Evolutionary conservation across 768 basidiomycete genomes (phyloP), one percentile per base, ranked within the genome.

Genomic region (Lactifluus hygrophoroides): DNA sequence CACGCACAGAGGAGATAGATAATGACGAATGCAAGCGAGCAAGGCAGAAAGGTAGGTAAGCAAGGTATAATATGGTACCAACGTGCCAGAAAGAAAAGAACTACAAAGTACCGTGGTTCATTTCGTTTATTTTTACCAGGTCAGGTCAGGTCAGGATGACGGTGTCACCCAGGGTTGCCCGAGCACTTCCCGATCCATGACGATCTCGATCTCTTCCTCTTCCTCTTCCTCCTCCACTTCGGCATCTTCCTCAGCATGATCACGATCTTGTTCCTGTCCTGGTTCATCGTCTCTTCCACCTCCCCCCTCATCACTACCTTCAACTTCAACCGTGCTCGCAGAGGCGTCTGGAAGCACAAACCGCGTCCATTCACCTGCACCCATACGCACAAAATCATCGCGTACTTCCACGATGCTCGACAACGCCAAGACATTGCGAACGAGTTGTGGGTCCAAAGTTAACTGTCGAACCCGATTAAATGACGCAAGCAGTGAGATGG

Each of bases 381-480:
- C 72, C 79, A 90, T 82, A 30, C 93, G 81, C 23, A 89, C 89
- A 72, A 77, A 81, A 38, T 82, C 78, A 8, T 77, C 73, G 27
- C 71, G 75, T n/a, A 94, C 83, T 70, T 95, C 86, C 51, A 90
- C 80, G 25, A 86, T 63, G 7, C 73, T 73, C 6, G 90, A 93
- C 19, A 86, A 74, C 10, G 64, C 70, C 63, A 94, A 76, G 13
- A 87, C 84, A 32, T 92, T 89, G 48, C 74, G 74, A 43, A 95
- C 87, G 40, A 88, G 72, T 25, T 79, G 73, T 21, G 69, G 60
- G 51, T 85, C 80, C 51, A 67, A 23, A 7, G 90, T 90, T 54
- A 94, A 70, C 48, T 76, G 76, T 65, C 76, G 80, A 55, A 95
- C 80, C 42, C 94, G 86, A 66, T 89, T 90, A 77, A 96, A 97